Evolutionary conservation across 2,329 filamentous ascomycete species (phyloP).

Genomic region (Claviceps monticola): DNA sequence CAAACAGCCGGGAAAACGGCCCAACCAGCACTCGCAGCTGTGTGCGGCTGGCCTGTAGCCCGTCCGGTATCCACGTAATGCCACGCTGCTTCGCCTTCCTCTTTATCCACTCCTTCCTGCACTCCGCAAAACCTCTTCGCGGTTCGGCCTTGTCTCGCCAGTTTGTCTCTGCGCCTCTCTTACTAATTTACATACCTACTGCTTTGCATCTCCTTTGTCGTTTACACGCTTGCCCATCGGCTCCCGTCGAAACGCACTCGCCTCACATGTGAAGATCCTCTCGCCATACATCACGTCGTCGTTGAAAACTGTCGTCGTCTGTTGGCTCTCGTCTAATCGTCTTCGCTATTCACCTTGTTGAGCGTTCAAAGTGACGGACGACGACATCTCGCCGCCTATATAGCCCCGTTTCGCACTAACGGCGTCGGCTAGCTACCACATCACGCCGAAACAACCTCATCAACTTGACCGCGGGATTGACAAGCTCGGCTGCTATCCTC

Average conservation of each 20-base stretch:
- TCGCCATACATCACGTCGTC: too few species aligned
- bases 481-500: not conserved
- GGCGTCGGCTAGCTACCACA: too few species aligned
- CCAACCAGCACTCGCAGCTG: too few species aligned
- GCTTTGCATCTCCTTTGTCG: constrained; percentile 1
- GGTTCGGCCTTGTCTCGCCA: not conserved
- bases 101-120: constrained; percentile 7
- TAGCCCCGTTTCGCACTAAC: too few species aligned
- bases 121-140: constrained; percentile 6
- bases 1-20: too few species aligned
- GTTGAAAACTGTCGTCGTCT: too few species aligned
- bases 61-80: not conserved
- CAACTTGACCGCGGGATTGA: not conserved
- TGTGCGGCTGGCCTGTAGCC: not conserved
- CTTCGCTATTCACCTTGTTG: too few species aligned
- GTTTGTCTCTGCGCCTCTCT: not conserved
- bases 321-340: too few species aligned
- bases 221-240: not conserved
- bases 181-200: not conserved
- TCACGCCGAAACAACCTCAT: not conserved
- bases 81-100: constrained; percentile 6
- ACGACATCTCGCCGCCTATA: too few species aligned
- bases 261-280: not conserved
- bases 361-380: too few species aligned
- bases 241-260: not conserved